Base-by-base conservation (phyloP, 371 early-diverging fungal species). In the Apophysomyces variabilis region DNA sequence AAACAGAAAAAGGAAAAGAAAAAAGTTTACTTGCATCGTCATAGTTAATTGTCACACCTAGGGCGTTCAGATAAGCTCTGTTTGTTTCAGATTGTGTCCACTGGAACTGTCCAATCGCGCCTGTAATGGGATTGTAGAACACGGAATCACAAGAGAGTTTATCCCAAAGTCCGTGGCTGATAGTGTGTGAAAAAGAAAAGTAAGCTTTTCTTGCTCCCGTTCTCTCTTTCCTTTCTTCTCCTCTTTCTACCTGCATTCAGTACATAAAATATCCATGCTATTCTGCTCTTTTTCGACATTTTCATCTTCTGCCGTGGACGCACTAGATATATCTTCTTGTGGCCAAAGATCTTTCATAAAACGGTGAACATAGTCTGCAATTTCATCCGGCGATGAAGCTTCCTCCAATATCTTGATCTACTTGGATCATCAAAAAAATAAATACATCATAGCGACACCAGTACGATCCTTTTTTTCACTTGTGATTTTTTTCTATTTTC, bases 71-170 rank as follows among this genome's bases (percentile, higher is more conserved):
- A 58, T 83, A 83, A 1, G 74, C 72, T 47, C 73, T 71, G 57
- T 80, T 80, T n/a, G 78, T 74, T 54, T 83, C 79, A n/a, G 84
- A 83, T 41, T 81, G 72, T 47, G 78, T 80, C 84, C 84, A 83
- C 43, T 80, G 84, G 57, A 83, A 83, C 26, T 80, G 79, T 5
- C 84, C 84, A 14, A 83, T 73, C 5, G 79, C 67, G 4, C 84
- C 84, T 35, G 84, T 83, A 43, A 79, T 66, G 38, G 84, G 73
- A 61, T 83, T 83, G 57, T 79, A 80, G 54, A 83, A 83, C 8
- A 79, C 79, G n/a, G 84, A 77, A 50, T 83, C 81, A 13, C 75
- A 66, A 8, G 84, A 83, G 5, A 83, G 67, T 38, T 79, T 80
- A 7, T 68, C 72, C 84, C 84, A 83, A 12, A 83, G 70, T 54